A percentile compares a stretch with the other conserved stretches of the same genome.
Conservation (phyloP, 148 eudicot genomes). For the Vaccinium darrowii region DNA sequence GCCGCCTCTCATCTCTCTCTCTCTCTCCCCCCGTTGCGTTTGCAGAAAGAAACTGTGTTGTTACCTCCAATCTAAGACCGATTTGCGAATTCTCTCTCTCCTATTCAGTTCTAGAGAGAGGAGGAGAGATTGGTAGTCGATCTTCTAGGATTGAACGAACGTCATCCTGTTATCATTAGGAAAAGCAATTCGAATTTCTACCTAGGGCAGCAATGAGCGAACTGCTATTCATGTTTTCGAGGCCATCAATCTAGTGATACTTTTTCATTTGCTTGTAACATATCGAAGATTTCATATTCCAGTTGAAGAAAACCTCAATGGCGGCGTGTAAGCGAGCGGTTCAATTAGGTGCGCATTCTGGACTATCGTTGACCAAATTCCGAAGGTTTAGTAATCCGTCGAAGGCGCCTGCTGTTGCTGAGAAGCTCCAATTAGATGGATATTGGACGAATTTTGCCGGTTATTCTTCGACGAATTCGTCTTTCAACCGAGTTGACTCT, state of each 20-base stretch:
- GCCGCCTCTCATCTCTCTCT: neutral
- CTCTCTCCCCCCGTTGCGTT: neutral
- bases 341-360: conserved; percentile 33
- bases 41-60: neutral
- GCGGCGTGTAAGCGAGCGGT: conserved; percentile 39
- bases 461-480: conserved; percentile 12
- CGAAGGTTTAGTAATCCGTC: conserved; percentile 20
- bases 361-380: conserved; percentile 22
- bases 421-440: conserved; percentile 17
- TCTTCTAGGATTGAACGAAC: conserved; percentile 10
- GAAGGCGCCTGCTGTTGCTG: neutral
- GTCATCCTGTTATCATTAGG: neutral
- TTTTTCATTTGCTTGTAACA: neutral
- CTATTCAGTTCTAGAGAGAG: neutral
- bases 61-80: neutral
- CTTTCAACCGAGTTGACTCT: conserved; percentile 14
- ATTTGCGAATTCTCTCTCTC: neutral
- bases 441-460: neutral
- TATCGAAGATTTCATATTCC: neutral
- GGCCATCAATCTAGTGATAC: neutral
- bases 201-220: neutral
- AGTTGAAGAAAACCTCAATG: conserved; percentile 18
- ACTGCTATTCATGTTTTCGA: neutral
- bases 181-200: neutral
- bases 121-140: neutral